Base-by-base conservation (phyloP, 2,329 filamentous ascomycete genomes). In the Cladophialophora chaetospira region DNA sequence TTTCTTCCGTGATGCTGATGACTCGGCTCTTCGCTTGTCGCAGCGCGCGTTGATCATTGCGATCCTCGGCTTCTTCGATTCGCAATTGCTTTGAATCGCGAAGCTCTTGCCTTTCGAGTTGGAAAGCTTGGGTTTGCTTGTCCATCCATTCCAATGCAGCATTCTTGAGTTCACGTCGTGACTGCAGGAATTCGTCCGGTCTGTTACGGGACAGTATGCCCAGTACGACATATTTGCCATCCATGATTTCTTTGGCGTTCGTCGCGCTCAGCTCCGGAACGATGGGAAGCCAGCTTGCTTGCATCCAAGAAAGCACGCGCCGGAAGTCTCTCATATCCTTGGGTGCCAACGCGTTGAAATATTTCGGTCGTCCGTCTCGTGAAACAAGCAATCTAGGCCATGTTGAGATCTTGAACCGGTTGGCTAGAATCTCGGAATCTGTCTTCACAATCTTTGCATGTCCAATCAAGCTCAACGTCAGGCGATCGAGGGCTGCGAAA, bases 131-230 rank as follows among this genome's bases (percentile, higher is more conserved):
- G 15, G 90, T 88, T 73, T 97, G 90, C 76, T 95, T 94, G 72
- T 97, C 93, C 83, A 97, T 96, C 92, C 94, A 99, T 72, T 97
- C 94, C 59, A 92, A 82, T 6, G 94, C 94, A 1, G 94, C 94
- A 64, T 88, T 93, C 82, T 97, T 97, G 75, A 99, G 86, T 75
- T 99, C 95, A 29, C 88, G 86, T 71, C 89, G 88, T 23, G 89
- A 88, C 55, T 82, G 80, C 48, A 84, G 77, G 71, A 96, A 96
- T 31, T 91, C 86, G 55, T 93, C 89, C 33, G 87, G 79, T 58
- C 92, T 85, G 31, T 90, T 86, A 48, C 91, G 84, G 69, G 88
- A 91, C 36, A 99, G 78, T 29, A 99, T 87, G 15, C 89, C 94
- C 13, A 99, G 83, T 1, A 97, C 93, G n/a, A 97, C 93, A 56